phyloP scores from a whole-genome alignment of 2,329 filamentous ascomycete species.

The Hymenoscyphus infarciens region DNA sequence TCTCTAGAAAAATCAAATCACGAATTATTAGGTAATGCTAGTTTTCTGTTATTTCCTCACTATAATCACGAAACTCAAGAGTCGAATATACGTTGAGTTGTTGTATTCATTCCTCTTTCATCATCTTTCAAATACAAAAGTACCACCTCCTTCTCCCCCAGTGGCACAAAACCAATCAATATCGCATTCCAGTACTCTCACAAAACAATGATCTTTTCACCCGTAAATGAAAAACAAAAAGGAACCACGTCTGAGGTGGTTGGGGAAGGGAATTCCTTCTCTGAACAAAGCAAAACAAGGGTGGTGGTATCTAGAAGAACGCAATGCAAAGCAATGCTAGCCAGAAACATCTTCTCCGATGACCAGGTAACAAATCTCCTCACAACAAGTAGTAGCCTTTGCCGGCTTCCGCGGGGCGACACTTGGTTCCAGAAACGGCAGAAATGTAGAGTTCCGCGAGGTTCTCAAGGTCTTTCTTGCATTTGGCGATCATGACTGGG shows the following conservation, averaged over 20 bases:
- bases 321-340: neutral
- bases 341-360: neutral
- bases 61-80: too few relatives aligned
- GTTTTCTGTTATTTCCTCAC: too few relatives aligned
- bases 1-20: too few relatives aligned
- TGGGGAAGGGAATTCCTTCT: neutral
- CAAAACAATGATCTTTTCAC: neutral
- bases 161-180: too few relatives aligned
- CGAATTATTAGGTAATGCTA: too few relatives aligned
- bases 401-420: neutral
- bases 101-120: too few relatives aligned
- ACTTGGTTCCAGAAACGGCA: neutral
- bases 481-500: neutral
- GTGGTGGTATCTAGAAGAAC: neutral
- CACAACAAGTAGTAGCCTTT: neutral
- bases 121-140: too few relatives aligned
- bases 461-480: neutral
- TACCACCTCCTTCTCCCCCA: too few relatives aligned
- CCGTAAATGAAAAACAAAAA: neutral
- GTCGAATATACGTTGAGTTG: too few relatives aligned
- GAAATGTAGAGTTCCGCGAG: neutral
- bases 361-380: neutral
- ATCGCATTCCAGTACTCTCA: neutral
- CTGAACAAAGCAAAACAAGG: neutral
- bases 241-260: neutral